Conservation (phyloP, 2,329 filamentous ascomycete genomes). For the Aspergillus ochraceoroseus region DNA sequence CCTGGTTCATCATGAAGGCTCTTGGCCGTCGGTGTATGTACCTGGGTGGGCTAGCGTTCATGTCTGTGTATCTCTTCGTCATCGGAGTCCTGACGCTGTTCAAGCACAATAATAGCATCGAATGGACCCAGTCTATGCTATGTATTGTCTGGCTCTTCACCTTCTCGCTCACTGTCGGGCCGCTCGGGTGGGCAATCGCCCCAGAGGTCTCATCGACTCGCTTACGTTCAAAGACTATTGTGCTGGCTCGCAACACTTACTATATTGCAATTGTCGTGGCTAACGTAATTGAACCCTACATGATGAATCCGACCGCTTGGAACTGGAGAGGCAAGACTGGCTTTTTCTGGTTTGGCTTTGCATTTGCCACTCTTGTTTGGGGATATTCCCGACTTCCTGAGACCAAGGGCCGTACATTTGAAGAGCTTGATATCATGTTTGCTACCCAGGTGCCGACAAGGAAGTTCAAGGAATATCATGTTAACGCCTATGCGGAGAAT, state of each 20-base stretch:
- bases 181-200: constrained; percentile 51
- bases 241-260: constrained; percentile 50
- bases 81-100: constrained; percentile 22
- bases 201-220: constrained; percentile 53
- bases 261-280: constrained; percentile 49
- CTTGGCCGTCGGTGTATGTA: constrained; percentile 42
- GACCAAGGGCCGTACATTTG: constrained; percentile 20
- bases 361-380: constrained; percentile 36
- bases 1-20: constrained; percentile 45
- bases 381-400: constrained; percentile 42
- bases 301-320: constrained; percentile 32
- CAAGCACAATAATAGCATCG: constrained; percentile 12
- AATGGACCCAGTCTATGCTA: constrained; percentile 40
- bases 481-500: constrained; percentile 12
- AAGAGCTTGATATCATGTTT: constrained; percentile 20
- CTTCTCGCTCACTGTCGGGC: constrained; percentile 54
- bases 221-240: constrained; percentile 54
- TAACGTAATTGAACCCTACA: constrained; percentile 37
- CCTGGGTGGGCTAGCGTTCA: constrained; percentile 29
- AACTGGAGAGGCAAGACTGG: constrained; percentile 41
- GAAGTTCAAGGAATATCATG: constrained; percentile 10
- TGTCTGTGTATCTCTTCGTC: constrained; percentile 29
- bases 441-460: constrained; percentile 7
- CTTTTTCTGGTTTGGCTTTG: constrained; percentile 42
- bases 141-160: constrained; percentile 53